Base-by-base conservation (phyloP, 495 filamentous ascomycete genomes). In the Choiromyces venosus region DNA sequence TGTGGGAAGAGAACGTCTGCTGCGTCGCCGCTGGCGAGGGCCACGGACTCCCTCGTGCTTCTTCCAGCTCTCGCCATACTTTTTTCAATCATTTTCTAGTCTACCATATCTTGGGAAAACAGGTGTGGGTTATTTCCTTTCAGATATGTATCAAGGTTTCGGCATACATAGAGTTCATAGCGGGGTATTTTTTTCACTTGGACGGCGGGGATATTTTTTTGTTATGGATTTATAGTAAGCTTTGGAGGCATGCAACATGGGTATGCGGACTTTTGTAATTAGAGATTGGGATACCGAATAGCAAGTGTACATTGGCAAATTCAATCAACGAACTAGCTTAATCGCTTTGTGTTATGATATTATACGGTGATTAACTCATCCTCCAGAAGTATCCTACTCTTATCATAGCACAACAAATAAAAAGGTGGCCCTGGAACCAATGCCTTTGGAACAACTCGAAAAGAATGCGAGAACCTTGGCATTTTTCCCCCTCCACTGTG, bases 1-100 rank as follows among this genome's bases (percentile, higher is more conserved):
- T 74, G 72, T 12, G 75, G 75, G 39, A 77, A 77, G 37, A 73
- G 42, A 82, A 83, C 85, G 78, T 81, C 78, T 75, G 81, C 82
- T 78, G 84, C 83, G 77, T 76, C 78, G n/a, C 18, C 5, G 1
- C 42, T 46, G 19, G 19, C 9, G 42, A 46, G n/a, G 42, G 42
- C 42, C 19, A 46, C 19, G 9, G 42, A n/a, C 19, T n/a, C 18
- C 19, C 42, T 46, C 8, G 21, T 46, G 42, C 42, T 46, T 21
- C 42, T 46, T 19, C 42, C 42, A 46, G 9, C 42, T 46, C 42
- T 46, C 42, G 42, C 42, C 5, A 46, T 46, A n/a, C 42, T 46
- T 46, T 5, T 46, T 46, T 46, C 19, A 21, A 46, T 19, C 18
- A 3, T 46, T 46, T 21, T 46, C 19, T 46, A 46, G 19, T 46